phyloP scores from a whole-genome alignment of 2,329 filamentous ascomycete genomes.

The Penicillium sp. region DNA sequence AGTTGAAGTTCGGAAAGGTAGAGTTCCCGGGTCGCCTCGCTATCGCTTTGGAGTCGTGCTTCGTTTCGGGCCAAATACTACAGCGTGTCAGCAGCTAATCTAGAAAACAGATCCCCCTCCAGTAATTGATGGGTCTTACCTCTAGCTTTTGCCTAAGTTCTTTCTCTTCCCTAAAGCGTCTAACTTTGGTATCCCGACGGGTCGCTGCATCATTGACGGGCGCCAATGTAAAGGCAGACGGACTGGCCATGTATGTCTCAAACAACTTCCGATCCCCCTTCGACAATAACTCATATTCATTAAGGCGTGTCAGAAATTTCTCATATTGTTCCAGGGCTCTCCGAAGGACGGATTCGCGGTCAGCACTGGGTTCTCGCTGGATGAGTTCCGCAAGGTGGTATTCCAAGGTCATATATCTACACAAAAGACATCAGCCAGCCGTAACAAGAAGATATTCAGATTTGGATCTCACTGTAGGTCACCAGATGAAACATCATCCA shows the following conservation, averaged over 20 bases:
- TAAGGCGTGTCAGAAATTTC: conserved; percentile 71
- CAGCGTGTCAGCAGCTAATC: conserved; percentile 27
- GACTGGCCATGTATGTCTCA: conserved; percentile 70
- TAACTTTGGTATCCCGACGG: conserved; percentile 79
- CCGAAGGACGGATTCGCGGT: conserved; percentile 64
- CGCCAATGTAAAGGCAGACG: conserved; percentile 70
- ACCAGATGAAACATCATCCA: conserved; percentile 83
- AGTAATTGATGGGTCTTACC: conserved; percentile 41
- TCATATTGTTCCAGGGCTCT: conserved; percentile 72
- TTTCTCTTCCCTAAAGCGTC: conserved; percentile 81
- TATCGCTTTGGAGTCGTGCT: conserved; percentile 67
- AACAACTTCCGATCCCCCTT: conserved; percentile 66
- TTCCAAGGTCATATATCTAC: conserved; percentile 71
- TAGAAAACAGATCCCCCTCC: conserved; percentile 24
- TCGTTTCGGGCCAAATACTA: conserved; percentile 62
- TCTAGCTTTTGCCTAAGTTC: conserved; percentile 80
- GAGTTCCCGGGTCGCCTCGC: conserved; percentile 76
- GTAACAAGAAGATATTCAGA: background rate
- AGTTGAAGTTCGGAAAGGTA: conserved; percentile 74
- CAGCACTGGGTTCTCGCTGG: conserved; percentile 62
- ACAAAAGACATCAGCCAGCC: conserved; percentile 21
- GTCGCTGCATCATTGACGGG: conserved; percentile 65
- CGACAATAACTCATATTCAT: conserved; percentile 73
- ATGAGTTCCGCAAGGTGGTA: conserved; percentile 78
- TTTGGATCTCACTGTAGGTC: conserved; percentile 65